These are phyloP conservation scores for Pseudisothecium myosuroides DNA, from an alignment of 225 moss, liverwort and hornwort genomes.

Conservation along the genomic window DNA sequence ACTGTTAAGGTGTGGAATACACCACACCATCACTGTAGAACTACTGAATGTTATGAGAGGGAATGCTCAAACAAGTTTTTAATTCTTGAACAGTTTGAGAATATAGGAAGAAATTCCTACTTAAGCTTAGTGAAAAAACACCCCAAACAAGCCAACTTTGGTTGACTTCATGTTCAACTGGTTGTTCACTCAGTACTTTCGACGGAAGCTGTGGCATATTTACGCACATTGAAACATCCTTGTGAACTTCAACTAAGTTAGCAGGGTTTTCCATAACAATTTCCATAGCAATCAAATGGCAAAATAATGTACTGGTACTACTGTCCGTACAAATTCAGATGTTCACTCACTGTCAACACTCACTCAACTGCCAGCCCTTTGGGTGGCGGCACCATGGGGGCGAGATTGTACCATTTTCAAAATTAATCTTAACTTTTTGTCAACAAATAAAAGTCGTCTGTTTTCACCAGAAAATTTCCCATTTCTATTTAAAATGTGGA, in stretches of 20 bases:
- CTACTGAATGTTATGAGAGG: too few relatives aligned
- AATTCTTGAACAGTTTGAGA: not conserved
- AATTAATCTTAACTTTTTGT: not conserved
- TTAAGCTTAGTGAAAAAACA: not conserved
- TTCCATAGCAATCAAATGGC: not conserved
- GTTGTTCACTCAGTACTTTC: not conserved
- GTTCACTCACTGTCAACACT: not conserved
- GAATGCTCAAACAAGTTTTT: not conserved
- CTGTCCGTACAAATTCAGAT: not conserved
- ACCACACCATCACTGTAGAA: too few relatives aligned
- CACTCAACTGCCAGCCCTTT: not conserved
- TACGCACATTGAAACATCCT: not conserved
- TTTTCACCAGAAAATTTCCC: not conserved
- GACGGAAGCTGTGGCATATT: not conserved
- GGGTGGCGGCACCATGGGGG: too few relatives aligned
- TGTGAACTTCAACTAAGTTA: not conserved
- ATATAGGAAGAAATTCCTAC: not conserved
- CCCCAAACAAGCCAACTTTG: not conserved
- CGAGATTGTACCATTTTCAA: not conserved
- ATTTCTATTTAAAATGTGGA: not conserved
- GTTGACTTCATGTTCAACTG: not conserved
- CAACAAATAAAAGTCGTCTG: too few relatives aligned
- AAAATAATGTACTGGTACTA: not conserved
- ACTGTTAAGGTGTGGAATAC: too few relatives aligned
- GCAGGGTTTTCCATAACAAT: not conserved